A percentile compares a stretch with the other conserved stretches of the same genome.
These are phyloP conservation scores for Lunularia cruciata DNA, from an alignment of 225 moss, liverwort and hornwort species.

Conservation along the genomic window DNA sequence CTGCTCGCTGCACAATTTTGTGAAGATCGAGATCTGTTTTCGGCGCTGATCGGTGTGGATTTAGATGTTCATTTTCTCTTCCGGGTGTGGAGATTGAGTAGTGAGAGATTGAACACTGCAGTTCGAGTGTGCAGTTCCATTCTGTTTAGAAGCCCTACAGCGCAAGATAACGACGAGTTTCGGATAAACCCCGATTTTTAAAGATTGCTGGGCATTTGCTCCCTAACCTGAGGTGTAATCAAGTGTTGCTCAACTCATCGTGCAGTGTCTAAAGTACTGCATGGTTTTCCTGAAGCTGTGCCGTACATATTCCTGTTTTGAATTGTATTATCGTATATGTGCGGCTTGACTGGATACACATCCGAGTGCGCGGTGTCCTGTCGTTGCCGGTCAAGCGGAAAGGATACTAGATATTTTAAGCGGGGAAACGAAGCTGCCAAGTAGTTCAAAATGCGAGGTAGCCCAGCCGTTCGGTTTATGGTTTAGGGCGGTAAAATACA, in stretches of 20 bases:
- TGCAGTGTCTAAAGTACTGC: no score
- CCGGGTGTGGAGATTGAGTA: not conserved
- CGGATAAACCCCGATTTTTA: no score
- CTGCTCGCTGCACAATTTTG: not conserved
- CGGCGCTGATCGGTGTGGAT: not conserved
- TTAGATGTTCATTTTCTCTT: no score
- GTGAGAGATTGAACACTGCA: not conserved
- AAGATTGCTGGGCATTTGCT: not conserved
- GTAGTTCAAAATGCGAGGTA: not conserved
- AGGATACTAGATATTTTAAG: not conserved
- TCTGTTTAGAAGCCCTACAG: not conserved
- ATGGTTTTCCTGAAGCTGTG: no score
- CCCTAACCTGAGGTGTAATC: not conserved
- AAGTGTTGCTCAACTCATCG: no score
- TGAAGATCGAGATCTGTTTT: not conserved
- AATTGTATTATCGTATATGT: no score
- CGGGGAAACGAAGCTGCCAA: not conserved
- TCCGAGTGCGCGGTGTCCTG: no score
- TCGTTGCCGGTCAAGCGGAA: not conserved
- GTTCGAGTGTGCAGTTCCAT: not conserved
- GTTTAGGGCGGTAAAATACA: not conserved
- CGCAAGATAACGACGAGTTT: no score
- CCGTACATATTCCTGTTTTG: no score
- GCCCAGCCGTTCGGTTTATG: not conserved
- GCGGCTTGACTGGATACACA: no score